Evolutionary conservation across 495 filamentous ascomycete genomes (phyloP).

Genomic region (Penicillium diatomitis): DNA sequence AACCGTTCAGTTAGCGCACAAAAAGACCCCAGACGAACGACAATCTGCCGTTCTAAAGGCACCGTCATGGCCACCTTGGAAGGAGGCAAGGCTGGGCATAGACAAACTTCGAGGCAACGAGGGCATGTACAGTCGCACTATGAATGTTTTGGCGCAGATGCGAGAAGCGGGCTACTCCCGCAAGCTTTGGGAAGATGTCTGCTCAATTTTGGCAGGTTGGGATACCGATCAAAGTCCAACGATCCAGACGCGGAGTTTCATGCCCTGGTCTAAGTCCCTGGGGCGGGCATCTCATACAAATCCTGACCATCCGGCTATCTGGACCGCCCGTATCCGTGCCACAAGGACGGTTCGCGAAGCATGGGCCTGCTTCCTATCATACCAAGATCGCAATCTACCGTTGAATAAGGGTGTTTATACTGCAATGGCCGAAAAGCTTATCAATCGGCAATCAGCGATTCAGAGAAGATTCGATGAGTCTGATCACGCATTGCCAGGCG

Average conservation of each 20-base stretch:
- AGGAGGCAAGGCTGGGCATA: constrained; percentile 49
- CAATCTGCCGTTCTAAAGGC: constrained; percentile 52
- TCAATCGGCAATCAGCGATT: constrained; percentile 28
- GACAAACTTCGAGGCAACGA: constrained; percentile 48
- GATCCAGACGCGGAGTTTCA: constrained; percentile 49
- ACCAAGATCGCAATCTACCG: constrained; percentile 29
- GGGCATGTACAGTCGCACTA: constrained; percentile 49
- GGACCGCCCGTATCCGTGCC: constrained; percentile 53
- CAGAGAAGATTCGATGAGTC: constrained; percentile 12
- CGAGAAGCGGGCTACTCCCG: constrained; percentile 53
- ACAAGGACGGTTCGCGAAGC: constrained; percentile 64
- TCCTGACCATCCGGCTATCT: constrained; percentile 25
- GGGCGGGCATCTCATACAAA: constrained; percentile 5
- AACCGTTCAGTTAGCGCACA: constrained; percentile 52
- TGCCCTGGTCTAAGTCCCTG: constrained; percentile 15
- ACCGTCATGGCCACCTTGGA: constrained; percentile 64
- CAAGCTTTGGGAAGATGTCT: constrained; percentile 47
- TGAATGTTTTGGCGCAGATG: constrained; percentile 48
- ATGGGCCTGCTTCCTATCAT: constrained; percentile 59
- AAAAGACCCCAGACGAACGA: constrained; percentile 50
- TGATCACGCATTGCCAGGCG: constrained; percentile 44
- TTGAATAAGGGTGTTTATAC: constrained; percentile 36
- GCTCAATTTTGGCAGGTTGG: constrained; percentile 52
- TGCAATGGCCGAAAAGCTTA: constrained; percentile 54
- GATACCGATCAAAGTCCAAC: constrained; percentile 63